These are phyloP conservation scores for Puccinia coronata DNA, from an alignment of 1,284 basidiomycete species.

Conservation along the genomic window DNA sequence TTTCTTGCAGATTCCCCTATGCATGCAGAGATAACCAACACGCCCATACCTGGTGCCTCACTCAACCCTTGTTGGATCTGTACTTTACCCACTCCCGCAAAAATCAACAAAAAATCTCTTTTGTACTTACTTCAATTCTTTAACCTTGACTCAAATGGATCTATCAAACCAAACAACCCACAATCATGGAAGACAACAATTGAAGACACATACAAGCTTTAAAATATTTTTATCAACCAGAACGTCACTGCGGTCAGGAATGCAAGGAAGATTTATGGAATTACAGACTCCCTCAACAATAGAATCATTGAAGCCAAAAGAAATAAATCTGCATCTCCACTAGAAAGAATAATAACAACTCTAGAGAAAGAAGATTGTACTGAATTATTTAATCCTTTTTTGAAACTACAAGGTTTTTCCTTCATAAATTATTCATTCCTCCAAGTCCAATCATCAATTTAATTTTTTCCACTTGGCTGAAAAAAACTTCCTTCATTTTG, in stretches of 20 bases:
- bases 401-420: neutral
- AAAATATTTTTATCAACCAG: neutral
- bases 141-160: neutral
- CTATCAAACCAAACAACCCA: neutral
- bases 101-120: constrained; percentile 5
- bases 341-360: too few species aligned
- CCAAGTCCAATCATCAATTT: neutral
- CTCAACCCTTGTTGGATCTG: constrained; percentile 16
- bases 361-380: neutral
- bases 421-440: too few species aligned
- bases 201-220: constrained; percentile 6
- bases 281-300: neutral
- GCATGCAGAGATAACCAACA: constrained; percentile 13
- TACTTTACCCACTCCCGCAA: neutral
- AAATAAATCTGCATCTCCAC: neutral
- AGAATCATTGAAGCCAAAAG: constrained; percentile 1
- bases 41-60: neutral
- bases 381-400: neutral
- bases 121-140: constrained; percentile 8
- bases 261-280: neutral
- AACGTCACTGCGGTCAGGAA: constrained; percentile 1
- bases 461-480: neutral
- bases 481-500: too few species aligned
- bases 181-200: neutral
- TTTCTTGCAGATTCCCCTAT: constrained; percentile 21